Evolutionary conservation across 768 basidiomycete genomes (phyloP).

Genomic region (Rhizopogon vesiculosus): DNA sequence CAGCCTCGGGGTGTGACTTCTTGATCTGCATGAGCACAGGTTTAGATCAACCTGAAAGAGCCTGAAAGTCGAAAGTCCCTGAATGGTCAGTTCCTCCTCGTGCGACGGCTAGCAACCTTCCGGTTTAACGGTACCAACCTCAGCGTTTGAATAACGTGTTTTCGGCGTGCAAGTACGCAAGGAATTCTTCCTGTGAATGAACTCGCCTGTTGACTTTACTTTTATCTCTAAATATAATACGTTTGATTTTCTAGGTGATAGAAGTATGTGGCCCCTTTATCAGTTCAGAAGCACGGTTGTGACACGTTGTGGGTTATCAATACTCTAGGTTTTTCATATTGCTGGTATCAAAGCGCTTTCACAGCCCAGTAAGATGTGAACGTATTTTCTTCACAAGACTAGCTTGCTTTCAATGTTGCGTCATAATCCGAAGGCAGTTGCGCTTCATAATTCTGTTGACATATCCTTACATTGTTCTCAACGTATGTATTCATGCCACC

Average conservation of each 20-base stretch:
- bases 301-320: not conserved
- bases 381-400: not conserved
- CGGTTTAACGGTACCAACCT: not conserved
- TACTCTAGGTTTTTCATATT: not conserved
- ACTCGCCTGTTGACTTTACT: not conserved
- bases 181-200: not conserved
- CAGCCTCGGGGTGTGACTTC: not conserved
- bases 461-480: not conserved
- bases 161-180: not conserved
- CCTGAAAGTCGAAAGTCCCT: not conserved
- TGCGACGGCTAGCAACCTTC: not conserved
- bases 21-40: slow-evolving; percentile 2
- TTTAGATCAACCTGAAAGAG: not conserved
- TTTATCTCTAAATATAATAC: not conserved
- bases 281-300: not conserved
- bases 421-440: not conserved
- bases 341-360: not conserved
- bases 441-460: not conserved
- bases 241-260: not conserved
- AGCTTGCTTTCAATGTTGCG: too few species aligned
- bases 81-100: not conserved
- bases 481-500: not conserved
- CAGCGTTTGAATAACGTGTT: not conserved
- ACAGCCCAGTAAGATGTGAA: not conserved
- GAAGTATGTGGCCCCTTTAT: not conserved